Evolutionary conservation across 306 rosid genomes (phyloP), one percentile per base, ranked within the genome.

Genomic region (Psophocarpus tetragonolobus): DNA sequence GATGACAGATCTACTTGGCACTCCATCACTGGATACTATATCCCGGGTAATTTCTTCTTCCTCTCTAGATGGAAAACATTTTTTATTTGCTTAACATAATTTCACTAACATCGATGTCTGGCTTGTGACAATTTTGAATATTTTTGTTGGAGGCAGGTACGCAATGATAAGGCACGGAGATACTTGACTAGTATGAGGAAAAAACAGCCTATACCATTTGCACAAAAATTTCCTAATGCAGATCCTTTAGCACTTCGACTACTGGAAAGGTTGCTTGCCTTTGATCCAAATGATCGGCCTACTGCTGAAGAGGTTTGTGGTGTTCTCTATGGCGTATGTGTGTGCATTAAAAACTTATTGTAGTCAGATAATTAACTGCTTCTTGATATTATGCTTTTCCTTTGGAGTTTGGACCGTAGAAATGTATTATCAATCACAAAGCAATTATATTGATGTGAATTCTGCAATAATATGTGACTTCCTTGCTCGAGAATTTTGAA

Each of bases 261-360:
- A 26, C 68, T 94, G 44, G 90, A 87, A 85, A 87, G 90, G 75
- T 77, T 92, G 82, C 98, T 94, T 9, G 97, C 97, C 39, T 94
- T 94, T 58, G 97, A 94, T 86, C 98, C 98, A 20, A 94, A 94
- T 84, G 95, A 94, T 72, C 88, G 98, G 54, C 98, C 97, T 63
- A 92, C 97, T 68, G 98, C 98, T 6, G 91, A 88, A 88, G 97
- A 92, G 97, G 98, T 94, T 80, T 84, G 94, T 82, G 78, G 39
- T 51, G 64, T 36, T 61, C 71, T 63, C 51, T 39, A 30, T 33
- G 24, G 24, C 45, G 23, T 27, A 9, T 10, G 62, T 76, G 65
- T 41, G 18, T 61, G 54, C 38, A 32, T 35, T 77, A 64, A 35
- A 62, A 57, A 18, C 1, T 33, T 15, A 7, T 71, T 60, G 26